Evolutionary conservation across 148 eudicot genomes (phyloP).

Genomic region (Rhododendron henanense): DNA sequence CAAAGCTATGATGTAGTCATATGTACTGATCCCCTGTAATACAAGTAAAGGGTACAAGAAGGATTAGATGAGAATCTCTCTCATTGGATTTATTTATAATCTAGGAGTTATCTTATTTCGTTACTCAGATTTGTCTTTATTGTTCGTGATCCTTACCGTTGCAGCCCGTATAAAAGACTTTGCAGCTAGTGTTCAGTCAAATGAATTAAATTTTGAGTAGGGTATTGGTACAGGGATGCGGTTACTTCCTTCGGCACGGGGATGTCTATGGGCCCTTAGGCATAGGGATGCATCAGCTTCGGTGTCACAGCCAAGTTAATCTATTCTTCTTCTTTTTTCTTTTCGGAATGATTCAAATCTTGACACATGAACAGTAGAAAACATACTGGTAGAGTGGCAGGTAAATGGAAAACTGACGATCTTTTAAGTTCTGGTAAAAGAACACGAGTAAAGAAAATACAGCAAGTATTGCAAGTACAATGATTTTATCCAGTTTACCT

Average conservation of each 20-base stretch:
- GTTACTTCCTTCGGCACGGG: background rate
- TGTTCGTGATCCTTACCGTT: background rate
- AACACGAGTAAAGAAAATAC: background rate
- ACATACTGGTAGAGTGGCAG: background rate
- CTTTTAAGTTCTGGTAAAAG: background rate
- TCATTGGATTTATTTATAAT: background rate
- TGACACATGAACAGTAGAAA: background rate
- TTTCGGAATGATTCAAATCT: background rate
- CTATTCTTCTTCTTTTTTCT: background rate
- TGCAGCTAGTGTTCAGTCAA: background rate
- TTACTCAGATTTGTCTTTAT: background rate
- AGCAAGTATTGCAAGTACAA: background rate
- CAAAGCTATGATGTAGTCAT: slow-evolving; percentile 94
- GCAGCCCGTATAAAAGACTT: background rate
- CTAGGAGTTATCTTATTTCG: background rate
- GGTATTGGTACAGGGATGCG: background rate
- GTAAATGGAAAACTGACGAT: no score
- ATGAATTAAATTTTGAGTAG: background rate
- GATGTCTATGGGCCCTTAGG: background rate
- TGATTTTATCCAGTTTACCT: slow-evolving; percentile 38
- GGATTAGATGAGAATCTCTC: background rate
- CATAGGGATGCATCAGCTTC: background rate
- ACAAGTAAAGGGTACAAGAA: background rate
- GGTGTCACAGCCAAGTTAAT: background rate
- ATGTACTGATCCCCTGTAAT: slow-evolving; percentile 87